Conservation (phyloP, 2,329 filamentous ascomycete species). For the Phaeophleospora eucalypticola region DNA sequence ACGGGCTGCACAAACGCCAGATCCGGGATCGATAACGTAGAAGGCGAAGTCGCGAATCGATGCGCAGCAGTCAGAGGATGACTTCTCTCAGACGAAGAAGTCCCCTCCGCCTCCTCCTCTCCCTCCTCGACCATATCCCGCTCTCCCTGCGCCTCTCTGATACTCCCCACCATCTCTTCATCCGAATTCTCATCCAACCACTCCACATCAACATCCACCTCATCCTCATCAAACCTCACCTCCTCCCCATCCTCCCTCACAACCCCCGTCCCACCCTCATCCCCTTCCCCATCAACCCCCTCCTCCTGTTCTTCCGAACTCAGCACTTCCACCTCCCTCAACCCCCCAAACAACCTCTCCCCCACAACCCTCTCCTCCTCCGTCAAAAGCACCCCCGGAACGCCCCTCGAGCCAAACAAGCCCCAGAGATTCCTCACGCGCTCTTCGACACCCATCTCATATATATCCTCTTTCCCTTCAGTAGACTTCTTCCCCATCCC, state of each 20-base stretch:
- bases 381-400: constrained; percentile 68
- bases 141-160: constrained; percentile 36
- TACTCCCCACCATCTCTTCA: constrained; percentile 24
- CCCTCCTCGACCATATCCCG: constrained; percentile 52
- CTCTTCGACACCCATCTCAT: constrained; percentile 7
- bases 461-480: constrained; percentile 1
- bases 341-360: constrained; percentile 74
- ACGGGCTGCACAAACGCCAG: constrained; percentile 68
- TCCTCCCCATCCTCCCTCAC: constrained; percentile 44
- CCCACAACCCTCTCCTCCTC: constrained; percentile 71
- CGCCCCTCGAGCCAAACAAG: constrained; percentile 52
- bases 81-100: constrained; percentile 47
- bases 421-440: constrained; percentile 15
- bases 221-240: constrained; percentile 61
- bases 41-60: constrained; percentile 68
- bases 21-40: constrained; percentile 70
- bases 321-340: constrained; percentile 38
- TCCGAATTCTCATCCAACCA: no score
- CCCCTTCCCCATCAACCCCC: constrained; percentile 34
- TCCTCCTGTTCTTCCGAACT: constrained; percentile 24
- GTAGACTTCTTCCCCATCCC: not conserved
- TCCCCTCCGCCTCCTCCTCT: constrained; percentile 52
- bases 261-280: constrained; percentile 38
- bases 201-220: constrained; percentile 32
- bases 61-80: constrained; percentile 73